Percentiles rank a stretch among this genome's conserved stretches.
These are phyloP conservation scores for Cadophora sp. DNA, from an alignment of 2,329 filamentous ascomycete genomes.

Conservation along the genomic window DNA sequence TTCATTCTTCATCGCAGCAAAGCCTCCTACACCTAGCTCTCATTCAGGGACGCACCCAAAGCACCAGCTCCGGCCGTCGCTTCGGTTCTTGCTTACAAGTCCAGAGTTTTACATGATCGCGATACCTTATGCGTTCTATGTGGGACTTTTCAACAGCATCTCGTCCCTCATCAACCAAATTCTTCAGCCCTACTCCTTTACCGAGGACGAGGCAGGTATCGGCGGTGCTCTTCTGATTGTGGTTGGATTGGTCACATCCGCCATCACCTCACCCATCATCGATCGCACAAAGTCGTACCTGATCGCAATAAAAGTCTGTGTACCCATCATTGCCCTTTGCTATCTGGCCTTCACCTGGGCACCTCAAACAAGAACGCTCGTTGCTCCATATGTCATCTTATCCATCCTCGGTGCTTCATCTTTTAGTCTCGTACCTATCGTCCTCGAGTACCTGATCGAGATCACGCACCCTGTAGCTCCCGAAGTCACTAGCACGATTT, in stretches of 20 bases:
- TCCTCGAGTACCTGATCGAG: conserved; percentile 86
- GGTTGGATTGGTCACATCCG: conserved; percentile 80
- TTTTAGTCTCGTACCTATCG: conserved; percentile 83
- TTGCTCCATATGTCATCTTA: conserved; percentile 77
- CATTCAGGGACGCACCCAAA: conserved; percentile 65
- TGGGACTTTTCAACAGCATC: conserved; percentile 92
- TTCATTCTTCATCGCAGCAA: conserved; percentile 79
- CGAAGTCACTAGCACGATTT: conserved; percentile 82
- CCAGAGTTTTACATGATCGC: conserved; percentile 82
- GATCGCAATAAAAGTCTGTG: conserved; percentile 71
- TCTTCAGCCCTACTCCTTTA: conserved; percentile 83
- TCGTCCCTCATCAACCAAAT: conserved; percentile 92
- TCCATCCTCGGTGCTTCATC: conserved; percentile 78
- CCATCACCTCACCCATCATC: conserved; percentile 79
- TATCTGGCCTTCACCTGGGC: conserved; percentile 87
- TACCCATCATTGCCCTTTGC: conserved; percentile 74
- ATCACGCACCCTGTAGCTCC: conserved; percentile 86
- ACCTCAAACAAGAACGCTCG: conserved; percentile 61
- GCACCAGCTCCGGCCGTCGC: conserved; percentile 56
- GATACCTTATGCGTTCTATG: conserved; percentile 82
- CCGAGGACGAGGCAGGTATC: conserved; percentile 84
- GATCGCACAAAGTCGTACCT: conserved; percentile 86
- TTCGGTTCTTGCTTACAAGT: conserved; percentile 61
- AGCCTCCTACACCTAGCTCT: conserved; percentile 79
- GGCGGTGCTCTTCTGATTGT: conserved; percentile 89